Evolutionary conservation across 352 stramenopile species (phyloP).

Genomic region (Phytophthora uliginosa): DNA sequence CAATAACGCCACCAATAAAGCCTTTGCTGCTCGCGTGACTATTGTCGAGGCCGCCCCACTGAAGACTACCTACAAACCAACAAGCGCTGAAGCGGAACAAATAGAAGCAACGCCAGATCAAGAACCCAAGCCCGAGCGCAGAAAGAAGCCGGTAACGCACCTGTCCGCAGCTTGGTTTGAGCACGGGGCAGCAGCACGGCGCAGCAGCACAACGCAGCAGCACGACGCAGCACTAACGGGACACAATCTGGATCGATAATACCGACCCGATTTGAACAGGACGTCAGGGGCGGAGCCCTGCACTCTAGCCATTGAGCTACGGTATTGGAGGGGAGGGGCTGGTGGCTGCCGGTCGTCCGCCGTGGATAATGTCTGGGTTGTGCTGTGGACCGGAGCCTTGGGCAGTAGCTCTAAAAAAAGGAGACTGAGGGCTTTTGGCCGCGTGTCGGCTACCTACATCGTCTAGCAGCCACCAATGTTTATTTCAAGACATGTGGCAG

Average conservation of each 20-base stretch:
- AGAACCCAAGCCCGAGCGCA: constrained; percentile 3
- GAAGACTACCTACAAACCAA: background rate
- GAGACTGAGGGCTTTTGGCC: too few species aligned
- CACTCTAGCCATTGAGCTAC: constrained; percentile 7
- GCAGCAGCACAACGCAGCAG: too few species aligned
- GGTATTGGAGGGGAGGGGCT: background rate
- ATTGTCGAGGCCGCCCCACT: background rate
- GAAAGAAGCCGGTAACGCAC: constrained; percentile 5
- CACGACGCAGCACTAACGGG: too few species aligned
- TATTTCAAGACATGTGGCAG: too few species aligned
- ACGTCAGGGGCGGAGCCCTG: background rate
- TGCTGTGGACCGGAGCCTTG: too few species aligned
- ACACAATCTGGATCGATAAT: background rate
- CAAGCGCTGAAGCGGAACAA: background rate
- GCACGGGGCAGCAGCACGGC: too few species aligned
- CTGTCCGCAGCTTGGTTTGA: constrained; percentile 13
- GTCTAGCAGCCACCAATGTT: too few species aligned
- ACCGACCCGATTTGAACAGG: background rate
- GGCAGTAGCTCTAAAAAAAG: too few species aligned
- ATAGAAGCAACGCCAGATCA: background rate
- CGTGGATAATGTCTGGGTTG: too few species aligned
- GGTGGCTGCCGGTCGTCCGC: too few species aligned
- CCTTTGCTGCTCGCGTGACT: background rate
- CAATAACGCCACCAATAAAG: background rate
- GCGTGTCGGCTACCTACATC: too few species aligned